Evolutionary conservation across 306 rosid species (phyloP), one percentile per base, ranked within the genome.

Genomic region (Luffa acutangula): DNA sequence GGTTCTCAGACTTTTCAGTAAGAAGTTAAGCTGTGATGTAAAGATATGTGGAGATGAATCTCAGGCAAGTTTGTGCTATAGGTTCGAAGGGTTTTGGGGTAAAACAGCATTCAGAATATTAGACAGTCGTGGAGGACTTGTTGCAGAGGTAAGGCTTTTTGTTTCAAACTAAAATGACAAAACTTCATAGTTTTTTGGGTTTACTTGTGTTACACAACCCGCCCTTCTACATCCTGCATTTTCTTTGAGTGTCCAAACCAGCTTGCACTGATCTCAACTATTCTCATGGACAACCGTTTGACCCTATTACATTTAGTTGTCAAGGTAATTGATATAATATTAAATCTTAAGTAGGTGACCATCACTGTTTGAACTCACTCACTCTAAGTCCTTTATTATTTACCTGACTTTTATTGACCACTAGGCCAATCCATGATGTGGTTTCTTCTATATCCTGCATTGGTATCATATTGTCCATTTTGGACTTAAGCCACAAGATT

Each of bases 121-220:
- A 2, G 86, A 83, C 83, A 70, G 43, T 8, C 77, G 84, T 17
- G 91, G 91, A 80, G 69, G 83, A 0, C 63, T 86, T 37, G 82
- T 92, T 78, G 98, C 97, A 15, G 97, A 95, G 92, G 98, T 89
- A 76, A 83, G 49, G 2, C 78, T 52, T 66, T 73, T 15, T 15
- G 58, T 33, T 46, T 46, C 57, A 3, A 42, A 42, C 76, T 25
- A 6, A 53, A 51, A 9, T 18, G 7, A 36, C 5, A 17, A 20
- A 36, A 33, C 12, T 31, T 43, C 18, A 12, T n/a, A 41, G 54
- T 21, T 45, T 21, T 45, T 33, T 74, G 4, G 53, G 18, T 48
- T 73, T 42, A 10, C 34, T 73, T 14, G 49, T 34, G 36, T 31
- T 51, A 9, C 37, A 15, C 17, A 2, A 8, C 56, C 39, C 3